Base-by-base conservation (phyloP, 2,329 filamentous ascomycete genomes). In the Stemphylium beticola region DNA sequence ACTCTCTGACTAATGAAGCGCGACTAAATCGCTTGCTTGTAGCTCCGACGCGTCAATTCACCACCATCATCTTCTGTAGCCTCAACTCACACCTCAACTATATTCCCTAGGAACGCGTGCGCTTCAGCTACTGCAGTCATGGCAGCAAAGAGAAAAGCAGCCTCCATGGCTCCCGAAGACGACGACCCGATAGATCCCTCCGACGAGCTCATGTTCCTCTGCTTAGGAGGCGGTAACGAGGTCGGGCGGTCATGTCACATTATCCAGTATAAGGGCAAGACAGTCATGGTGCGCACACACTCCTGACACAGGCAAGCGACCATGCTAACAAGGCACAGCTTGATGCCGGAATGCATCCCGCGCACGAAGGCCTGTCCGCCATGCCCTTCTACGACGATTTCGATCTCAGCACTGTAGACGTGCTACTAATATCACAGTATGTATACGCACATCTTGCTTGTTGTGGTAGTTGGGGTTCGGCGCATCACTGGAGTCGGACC, bases 391-490 rank as follows among this genome's bases (percentile, higher is more conserved):
- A 97, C 77, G 95, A 99, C 75, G 93, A 98, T 72, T 99, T 98
- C 77, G 95, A 99, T 73, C 83, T 99, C 17, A 97, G 93, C 78
- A 96, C 92, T 1, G 93, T 99, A 64, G 95, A 99, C 75, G 90
- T 99, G 68, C 89, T 99, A 49, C 83, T 99, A 63, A 96, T 99
- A 72, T 98, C 92, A 87, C 95, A 99, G 95, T 98, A 96, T 90
- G 93, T 87, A 70, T 62, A 44, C 41, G 50, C 55, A 58, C 49
- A 42, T 59, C 52, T 59, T 60, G 55, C 45, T 51, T 64, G 55
- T 46, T 50, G 49, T 46, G 53, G 55, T 43, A 58, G 60, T 56
- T 49, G 58, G 62, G 51, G 37, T 51, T 51, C 52, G 69, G 71
- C 65, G 63, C 64, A 72, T 73, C 71, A 73, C 64, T 60, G 62